Evolutionary conservation across 2,329 filamentous ascomycete genomes (phyloP), one percentile per base, ranked within the genome.

Genomic region (Trichoderma simmonsii): DNA sequence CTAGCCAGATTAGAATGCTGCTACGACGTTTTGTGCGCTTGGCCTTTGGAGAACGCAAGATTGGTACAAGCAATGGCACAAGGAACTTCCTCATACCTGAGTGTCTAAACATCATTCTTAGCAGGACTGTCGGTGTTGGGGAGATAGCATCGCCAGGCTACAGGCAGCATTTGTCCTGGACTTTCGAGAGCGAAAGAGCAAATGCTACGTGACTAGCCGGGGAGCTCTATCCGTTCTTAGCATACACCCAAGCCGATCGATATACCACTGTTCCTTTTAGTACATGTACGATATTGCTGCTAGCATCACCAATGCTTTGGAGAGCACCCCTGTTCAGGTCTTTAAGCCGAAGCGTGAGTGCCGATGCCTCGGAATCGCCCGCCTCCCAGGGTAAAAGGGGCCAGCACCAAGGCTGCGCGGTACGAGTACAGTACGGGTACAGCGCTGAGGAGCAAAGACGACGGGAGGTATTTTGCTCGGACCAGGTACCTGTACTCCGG

Each of bases 351-450:
- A 61, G 61, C 61, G 32, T 68, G 66, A 57, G 66, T 70, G 71
- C 71, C 66, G 66, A 60, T 72, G 62, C 59, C 66, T 72, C 71
- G 71, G 71, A 72, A 72, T 70, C 61, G 60, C 61, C 51, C 66
- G 70, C 15, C 54, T 18, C 28, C 71, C 39, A 72, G 43, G 60
- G 51, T 51, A 48, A 70, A 61, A 70, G 71, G 71, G 71, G 66
- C 66, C 66, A 64, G 64, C 65, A 54, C 48, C 48, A 54, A 8
- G 11, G 21, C 21, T 54, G 48, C 21, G 11, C 5, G 48, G 48
- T 24, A 24, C 48, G 39, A 43, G 39, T 43, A 43, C 15, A n/a
- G 43, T n/a, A 51, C 43, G 9, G 8, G 18, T 18, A 39, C 36
- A 39, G 43, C 9, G n/a, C 43, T 64, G 39, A 30, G 21, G 15